Conservation (phyloP, 371 early-diverging fungal species). For the Lichtheimia ramosa region DNA sequence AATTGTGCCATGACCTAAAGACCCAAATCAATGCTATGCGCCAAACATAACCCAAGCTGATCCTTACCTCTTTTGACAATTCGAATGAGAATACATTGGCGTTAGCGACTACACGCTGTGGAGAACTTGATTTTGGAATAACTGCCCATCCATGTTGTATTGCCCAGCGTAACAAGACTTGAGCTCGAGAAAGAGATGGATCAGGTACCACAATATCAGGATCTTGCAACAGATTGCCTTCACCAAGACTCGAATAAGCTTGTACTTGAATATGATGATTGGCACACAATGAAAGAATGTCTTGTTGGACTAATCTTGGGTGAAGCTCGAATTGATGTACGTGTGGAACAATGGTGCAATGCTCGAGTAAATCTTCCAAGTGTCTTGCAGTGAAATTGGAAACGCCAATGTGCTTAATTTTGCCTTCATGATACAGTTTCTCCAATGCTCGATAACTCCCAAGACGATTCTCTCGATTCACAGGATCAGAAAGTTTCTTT, state of each 20-base stretch:
- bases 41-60: background rate
- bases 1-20: slow-evolving; percentile 58
- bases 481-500: slow-evolving; percentile 30
- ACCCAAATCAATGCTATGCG: background rate
- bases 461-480: slow-evolving; percentile 57
- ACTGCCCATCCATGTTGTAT: slow-evolving; percentile 62
- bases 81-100: slow-evolving; percentile 43
- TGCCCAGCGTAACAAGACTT: slow-evolving; percentile 81
- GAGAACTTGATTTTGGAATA: slow-evolving; percentile 67
- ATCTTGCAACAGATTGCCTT: slow-evolving; percentile 65
- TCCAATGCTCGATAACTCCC: slow-evolving; percentile 62
- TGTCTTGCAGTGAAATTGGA: slow-evolving; percentile 74
- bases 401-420: slow-evolving; percentile 66
- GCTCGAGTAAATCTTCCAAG: slow-evolving; percentile 55
- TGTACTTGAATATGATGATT: slow-evolving; percentile 57
- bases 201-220: slow-evolving; percentile 37
- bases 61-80: slow-evolving; percentile 44
- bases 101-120: slow-evolving; percentile 57
- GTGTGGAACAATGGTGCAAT: slow-evolving; percentile 66
- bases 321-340: slow-evolving; percentile 79
- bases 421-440: slow-evolving; percentile 54
- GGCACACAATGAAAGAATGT: slow-evolving; percentile 30
- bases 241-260: slow-evolving; percentile 93
- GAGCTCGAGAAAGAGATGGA: slow-evolving; percentile 49
- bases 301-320: slow-evolving; percentile 50